These are phyloP conservation scores for Vaccinium myrtillus DNA, from an alignment of 148 eudicot genomes.

Conservation along the genomic window DNA sequence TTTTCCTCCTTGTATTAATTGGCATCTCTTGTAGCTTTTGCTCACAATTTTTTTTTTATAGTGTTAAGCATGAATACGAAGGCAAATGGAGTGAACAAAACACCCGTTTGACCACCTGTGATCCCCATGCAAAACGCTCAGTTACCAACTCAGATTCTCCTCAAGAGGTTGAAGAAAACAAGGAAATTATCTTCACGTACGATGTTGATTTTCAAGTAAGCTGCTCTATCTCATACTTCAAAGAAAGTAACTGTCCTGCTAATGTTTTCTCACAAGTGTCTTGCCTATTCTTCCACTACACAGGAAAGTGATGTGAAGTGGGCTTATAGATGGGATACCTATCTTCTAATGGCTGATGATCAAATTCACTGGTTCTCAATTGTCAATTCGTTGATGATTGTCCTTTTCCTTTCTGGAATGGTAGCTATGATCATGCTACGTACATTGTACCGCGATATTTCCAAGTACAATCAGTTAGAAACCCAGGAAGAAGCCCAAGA, in stretches of 20 bases:
- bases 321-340: slow-evolving; percentile 63
- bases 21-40: background rate
- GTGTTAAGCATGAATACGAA: slow-evolving; percentile 21
- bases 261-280: background rate
- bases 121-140: slow-evolving; percentile 24
- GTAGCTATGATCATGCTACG: slow-evolving; percentile 62
- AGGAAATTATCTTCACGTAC: slow-evolving; percentile 27
- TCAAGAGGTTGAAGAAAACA: slow-evolving; percentile 26
- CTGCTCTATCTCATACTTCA: background rate
- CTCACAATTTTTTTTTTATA: slow-evolving; percentile 1
- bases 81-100: slow-evolving; percentile 23
- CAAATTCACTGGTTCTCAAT: slow-evolving; percentile 65
- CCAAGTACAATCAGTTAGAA: slow-evolving; percentile 53
- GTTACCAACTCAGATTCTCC: slow-evolving; percentile 28
- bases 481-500: slow-evolving; percentile 62
- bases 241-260: background rate
- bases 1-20: background rate
- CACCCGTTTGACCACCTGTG: slow-evolving; percentile 21
- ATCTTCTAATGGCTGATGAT: slow-evolving; percentile 55
- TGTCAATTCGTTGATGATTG: slow-evolving; percentile 62
- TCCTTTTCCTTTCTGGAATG: slow-evolving; percentile 63
- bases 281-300: background rate
- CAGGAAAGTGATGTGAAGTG: slow-evolving; percentile 59
- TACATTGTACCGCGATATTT: slow-evolving; percentile 55
- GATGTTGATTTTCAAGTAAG: slow-evolving; percentile 34